Evolutionary conservation across 2,329 filamentous ascomycete genomes (phyloP), one percentile per base, ranked within the genome.

Genomic region (Aspergillus persii): DNA sequence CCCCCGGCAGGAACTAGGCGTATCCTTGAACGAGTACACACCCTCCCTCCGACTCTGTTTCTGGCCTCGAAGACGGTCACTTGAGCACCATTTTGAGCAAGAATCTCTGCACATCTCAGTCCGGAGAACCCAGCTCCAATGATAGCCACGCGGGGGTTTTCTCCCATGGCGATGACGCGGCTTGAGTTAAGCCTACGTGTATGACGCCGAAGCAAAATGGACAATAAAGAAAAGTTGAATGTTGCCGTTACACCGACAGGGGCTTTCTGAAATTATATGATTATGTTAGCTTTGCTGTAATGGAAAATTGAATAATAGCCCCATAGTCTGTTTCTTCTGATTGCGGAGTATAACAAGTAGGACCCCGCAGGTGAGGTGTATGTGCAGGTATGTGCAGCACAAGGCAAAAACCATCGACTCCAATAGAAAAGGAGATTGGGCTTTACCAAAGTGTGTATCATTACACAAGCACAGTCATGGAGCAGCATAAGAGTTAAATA

Each of bases 41-140:
- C 84, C 53, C 86, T 76, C 3, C 86, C 86, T 11, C 86, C 86
- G 58, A 87, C 72, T 23, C 85, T 77, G 69, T 85, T 70, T 56
- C 85, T 77, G 2, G 82, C 86, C 71, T 88, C 86, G 12, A 87
- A 74, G 15, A 88, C 82, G 0, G 85, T 87, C 27, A 87, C 84
- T 62, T 78, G 77, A 41, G 79, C 76, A 8, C 84, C 85, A 66
- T 81, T 80, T 57, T 82, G 78, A 3, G 84, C 70, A 7, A 88
- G 74, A 12, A 87, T 74, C 61, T 86, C 84, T 39, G 85, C 84
- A 66, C 83, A 86, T 67, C 84, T 77, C 23, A 88, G 69, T 1
- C 85, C 85, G 9, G 85, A 81, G 26, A 88, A 75, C 9, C 86
- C 86, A 41, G 84, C 84, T 18, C 86, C 86, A 8, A 88, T 78